Evolutionary conservation across 148 eudicot species (phyloP).

Genomic region (Rhododendron griersonianum): DNA sequence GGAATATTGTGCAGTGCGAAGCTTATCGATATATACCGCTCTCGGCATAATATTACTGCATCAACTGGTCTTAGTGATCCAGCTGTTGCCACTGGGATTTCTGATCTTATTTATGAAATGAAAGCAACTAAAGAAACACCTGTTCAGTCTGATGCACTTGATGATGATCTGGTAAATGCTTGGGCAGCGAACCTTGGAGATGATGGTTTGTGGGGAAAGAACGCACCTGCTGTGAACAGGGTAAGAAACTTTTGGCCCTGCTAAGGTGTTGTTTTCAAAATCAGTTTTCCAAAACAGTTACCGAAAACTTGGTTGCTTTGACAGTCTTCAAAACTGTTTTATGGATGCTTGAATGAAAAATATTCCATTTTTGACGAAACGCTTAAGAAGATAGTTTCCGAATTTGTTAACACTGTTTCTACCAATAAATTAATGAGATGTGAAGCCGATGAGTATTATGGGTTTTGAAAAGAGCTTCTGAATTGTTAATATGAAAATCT

Average conservation of each 20-base stretch:
- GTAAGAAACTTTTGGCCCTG: constrained; percentile 35
- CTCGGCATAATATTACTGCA: constrained; percentile 85
- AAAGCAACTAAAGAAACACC: constrained; percentile 48
- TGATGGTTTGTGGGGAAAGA: constrained; percentile 81
- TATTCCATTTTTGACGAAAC: background rate
- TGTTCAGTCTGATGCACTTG: constrained; percentile 61
- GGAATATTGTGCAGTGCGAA: constrained; percentile 57
- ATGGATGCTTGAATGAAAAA: background rate
- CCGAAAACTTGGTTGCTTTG: background rate
- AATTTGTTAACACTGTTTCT: background rate
- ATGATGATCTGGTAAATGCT: constrained; percentile 93
- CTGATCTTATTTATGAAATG: constrained; percentile 90
- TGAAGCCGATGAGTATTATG: background rate
- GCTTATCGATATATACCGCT: constrained; percentile 87
- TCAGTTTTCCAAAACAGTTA: background rate
- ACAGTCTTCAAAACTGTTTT: background rate
- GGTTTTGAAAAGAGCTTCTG: background rate
- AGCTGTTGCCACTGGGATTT: constrained; percentile 92
- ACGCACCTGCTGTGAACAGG: constrained; percentile 96
- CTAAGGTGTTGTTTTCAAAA: background rate
- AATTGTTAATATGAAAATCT: background rate
- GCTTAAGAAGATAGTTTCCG: background rate
- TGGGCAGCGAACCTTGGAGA: constrained; percentile 99
- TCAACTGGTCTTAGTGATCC: constrained; percentile 80
- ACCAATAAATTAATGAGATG: background rate